A percentile compares a stretch with the other conserved stretches of the same genome.
Conservation (phyloP, 2,329 filamentous ascomycete species). For the Madurella mycetomatis region DNA sequence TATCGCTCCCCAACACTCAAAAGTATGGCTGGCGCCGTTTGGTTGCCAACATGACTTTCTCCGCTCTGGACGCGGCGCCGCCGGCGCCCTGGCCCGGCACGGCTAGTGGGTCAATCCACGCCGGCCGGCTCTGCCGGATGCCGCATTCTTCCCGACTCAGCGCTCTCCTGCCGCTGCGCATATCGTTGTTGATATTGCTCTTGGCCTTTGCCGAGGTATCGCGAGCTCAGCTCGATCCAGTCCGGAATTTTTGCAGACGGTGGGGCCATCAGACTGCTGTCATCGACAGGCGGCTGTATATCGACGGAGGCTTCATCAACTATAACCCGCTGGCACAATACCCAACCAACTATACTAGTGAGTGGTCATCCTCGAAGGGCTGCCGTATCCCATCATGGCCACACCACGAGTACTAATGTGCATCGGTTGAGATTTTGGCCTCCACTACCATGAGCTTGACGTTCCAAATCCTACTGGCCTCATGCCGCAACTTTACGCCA, state of each 20-base stretch:
- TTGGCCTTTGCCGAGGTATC: not conserved
- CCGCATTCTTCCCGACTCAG: not conserved
- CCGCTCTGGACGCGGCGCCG: slow-evolving; percentile 3
- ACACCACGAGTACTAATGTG: not conserved
- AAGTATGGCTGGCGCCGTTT: slow-evolving; percentile 5
- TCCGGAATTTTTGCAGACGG: slow-evolving; percentile 50
- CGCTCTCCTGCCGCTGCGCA: not conserved
- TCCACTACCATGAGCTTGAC: slow-evolving; percentile 55
- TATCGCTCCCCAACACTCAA: not conserved
- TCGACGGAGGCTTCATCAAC: slow-evolving; percentile 57
- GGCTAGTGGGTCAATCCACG: not conserved
- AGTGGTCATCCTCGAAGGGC: slow-evolving; percentile 24
- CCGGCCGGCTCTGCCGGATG: not conserved
- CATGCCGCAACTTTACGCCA: slow-evolving; percentile 51
- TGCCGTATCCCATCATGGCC: not conserved
- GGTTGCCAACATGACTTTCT: slow-evolving; percentile 8
- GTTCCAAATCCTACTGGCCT: slow-evolving; percentile 35
- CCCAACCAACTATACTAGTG: slow-evolving; percentile 53
- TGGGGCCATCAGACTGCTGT: slow-evolving; percentile 58
- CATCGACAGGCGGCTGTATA: slow-evolving; percentile 55
- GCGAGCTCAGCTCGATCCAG: slow-evolving; percentile 43
- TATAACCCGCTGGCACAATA: slow-evolving; percentile 48
- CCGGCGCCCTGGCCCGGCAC: not conserved
- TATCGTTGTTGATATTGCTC: slow-evolving; percentile 5
- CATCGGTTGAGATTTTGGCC: slow-evolving; percentile 42